Conservation (phyloP, 148 eudicot genomes). For the Rhododendron vialii region DNA sequence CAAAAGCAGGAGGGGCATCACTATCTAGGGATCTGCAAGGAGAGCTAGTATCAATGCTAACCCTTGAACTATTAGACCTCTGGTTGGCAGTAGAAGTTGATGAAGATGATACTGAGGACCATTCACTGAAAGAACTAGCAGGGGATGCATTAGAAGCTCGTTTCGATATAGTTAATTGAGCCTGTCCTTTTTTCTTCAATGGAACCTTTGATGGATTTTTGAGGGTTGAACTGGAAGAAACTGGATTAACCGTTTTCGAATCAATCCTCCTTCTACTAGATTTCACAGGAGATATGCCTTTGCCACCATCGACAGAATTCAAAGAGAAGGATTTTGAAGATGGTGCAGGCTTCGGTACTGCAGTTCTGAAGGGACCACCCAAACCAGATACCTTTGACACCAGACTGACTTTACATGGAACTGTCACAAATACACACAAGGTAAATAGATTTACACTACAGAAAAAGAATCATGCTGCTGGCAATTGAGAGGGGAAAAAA, state of each 20-base stretch:
- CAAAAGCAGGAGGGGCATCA: conserved; percentile 18
- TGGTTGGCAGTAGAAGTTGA: conserved; percentile 55
- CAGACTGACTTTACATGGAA: conserved; percentile 36
- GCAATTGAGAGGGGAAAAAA: neutral
- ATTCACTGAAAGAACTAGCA: conserved; percentile 89
- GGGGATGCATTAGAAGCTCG: conserved; percentile 59
- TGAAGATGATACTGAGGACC: conserved; percentile 76
- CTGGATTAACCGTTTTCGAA: conserved; percentile 27
- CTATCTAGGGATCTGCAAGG: conserved; percentile 29
- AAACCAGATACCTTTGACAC: conserved; percentile 27
- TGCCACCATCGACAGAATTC: conserved; percentile 30
- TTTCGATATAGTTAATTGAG: conserved; percentile 35
- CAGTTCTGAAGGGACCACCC: conserved; percentile 34
- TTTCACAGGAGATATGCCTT: conserved; percentile 31
- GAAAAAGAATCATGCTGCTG: neutral
- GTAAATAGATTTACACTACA: neutral
- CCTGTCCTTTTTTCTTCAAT: conserved; percentile 36
- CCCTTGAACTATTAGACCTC: conserved; percentile 29
- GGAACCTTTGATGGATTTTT: conserved; percentile 48
- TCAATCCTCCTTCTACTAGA: conserved; percentile 35
- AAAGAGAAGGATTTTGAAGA: conserved; percentile 35
- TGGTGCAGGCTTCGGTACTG: conserved; percentile 38
- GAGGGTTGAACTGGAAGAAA: conserved; percentile 37
- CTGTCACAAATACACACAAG: conserved; percentile 23
- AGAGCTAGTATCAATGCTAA: conserved; percentile 23